Conservation (phyloP, 1,284 basidiomycete genomes). For the Microbotryum violaceum region DNA sequence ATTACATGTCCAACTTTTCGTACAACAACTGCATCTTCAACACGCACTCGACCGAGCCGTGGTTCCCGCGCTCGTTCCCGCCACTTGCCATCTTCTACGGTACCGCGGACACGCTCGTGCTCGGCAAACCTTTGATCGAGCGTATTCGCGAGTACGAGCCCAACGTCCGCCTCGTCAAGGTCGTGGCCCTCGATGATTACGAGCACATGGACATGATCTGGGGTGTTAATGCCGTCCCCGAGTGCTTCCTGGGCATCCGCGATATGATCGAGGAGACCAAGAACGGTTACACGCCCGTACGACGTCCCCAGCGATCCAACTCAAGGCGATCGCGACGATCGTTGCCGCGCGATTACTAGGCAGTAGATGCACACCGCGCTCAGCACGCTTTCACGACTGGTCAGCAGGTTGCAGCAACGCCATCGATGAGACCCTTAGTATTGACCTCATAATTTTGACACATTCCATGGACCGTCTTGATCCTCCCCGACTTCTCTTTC, state of each 20-base stretch:
- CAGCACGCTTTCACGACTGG: too few species aligned
- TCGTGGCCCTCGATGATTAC: conserved; percentile 34
- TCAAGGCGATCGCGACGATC: too few species aligned
- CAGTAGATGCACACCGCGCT: too few species aligned
- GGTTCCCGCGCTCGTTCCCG: conserved; percentile 51
- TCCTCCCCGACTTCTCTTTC: too few species aligned
- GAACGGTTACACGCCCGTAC: not conserved
- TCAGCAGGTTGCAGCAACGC: too few species aligned
- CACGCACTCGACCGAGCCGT: conserved; percentile 44
- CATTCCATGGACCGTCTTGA: too few species aligned
- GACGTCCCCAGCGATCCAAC: too few species aligned
- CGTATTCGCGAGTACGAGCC: conserved; percentile 46
- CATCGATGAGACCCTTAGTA: too few species aligned
- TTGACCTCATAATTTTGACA: too few species aligned
- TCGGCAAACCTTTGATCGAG: conserved; percentile 48
- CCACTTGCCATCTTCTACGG: conserved; percentile 49
- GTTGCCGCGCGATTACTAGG: too few species aligned
- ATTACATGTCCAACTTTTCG: conserved; percentile 50
- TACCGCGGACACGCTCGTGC: conserved; percentile 47
- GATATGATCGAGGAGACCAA: conserved; percentile 23
- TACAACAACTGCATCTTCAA: conserved; percentile 51
- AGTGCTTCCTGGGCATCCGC: conserved; percentile 17
- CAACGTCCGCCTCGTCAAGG: conserved; percentile 48
- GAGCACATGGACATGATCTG: conserved; percentile 44
- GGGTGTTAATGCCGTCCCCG: conserved; percentile 17